A percentile compares a stretch with the other conserved stretches of the same genome.
Conservation (phyloP, 2,329 filamentous ascomycete genomes). For the Gnomoniopsis sp. region DNA sequence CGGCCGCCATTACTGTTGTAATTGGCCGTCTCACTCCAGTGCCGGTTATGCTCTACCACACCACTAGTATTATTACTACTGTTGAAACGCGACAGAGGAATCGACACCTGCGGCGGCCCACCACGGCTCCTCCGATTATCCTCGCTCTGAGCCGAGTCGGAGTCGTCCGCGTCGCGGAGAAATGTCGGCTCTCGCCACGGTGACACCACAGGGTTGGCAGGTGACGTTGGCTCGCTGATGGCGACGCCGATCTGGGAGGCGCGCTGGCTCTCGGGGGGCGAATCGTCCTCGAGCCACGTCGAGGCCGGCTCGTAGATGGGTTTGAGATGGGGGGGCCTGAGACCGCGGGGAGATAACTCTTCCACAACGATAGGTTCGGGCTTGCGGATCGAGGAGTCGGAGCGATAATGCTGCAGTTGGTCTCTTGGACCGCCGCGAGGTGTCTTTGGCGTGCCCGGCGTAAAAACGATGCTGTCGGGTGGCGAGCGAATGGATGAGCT, state of each 20-base stretch:
- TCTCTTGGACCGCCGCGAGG: neutral
- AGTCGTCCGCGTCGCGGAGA: neutral
- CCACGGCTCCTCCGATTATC: too few species aligned
- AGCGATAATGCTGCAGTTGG: neutral
- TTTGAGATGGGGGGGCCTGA: neutral
- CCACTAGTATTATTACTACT: neutral
- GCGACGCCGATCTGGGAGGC: slow-evolving; percentile 11
- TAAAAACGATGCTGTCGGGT: neutral
- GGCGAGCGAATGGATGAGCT: neutral
- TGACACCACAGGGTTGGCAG: neutral
- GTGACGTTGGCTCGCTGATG: neutral
- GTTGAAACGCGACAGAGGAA: neutral
- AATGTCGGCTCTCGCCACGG: neutral
- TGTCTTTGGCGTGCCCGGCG: neutral
- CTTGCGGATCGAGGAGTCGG: neutral
- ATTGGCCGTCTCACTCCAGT: neutral
- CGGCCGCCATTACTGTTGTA: too few species aligned
- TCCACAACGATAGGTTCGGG: neutral
- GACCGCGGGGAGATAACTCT: neutral
- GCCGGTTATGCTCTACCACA: neutral
- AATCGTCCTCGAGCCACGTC: neutral
- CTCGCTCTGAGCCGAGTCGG: neutral
- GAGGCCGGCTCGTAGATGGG: slow-evolving; percentile 7
- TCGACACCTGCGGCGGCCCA: neutral
- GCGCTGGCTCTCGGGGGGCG: neutral